phyloP scores from a whole-genome alignment of 2,329 filamentous ascomycete species.

The Coniochaeta ligniaria region DNA sequence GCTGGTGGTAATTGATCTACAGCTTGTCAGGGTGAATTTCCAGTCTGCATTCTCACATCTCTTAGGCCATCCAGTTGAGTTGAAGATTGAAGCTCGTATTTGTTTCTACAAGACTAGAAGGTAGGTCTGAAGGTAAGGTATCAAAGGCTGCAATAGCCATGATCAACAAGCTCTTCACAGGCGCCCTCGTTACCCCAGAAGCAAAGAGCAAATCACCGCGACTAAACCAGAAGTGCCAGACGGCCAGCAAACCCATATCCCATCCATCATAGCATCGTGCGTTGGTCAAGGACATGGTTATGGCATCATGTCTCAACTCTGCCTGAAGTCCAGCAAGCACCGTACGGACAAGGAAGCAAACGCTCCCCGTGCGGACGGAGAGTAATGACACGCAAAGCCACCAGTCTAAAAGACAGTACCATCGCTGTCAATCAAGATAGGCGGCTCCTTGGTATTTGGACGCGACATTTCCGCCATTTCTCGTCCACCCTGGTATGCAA shows the following conservation, averaged over 20 bases:
- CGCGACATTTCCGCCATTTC: constrained; percentile 93
- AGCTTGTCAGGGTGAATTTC: too few species aligned
- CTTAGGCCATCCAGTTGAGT: too few species aligned
- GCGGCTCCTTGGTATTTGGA: constrained; percentile 92
- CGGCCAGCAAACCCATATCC: not conserved
- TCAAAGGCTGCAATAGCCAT: not conserved
- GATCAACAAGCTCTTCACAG: not conserved
- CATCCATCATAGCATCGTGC: not conserved
- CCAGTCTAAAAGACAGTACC: constrained; percentile 70
- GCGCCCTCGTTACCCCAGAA: not conserved
- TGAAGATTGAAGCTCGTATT: not conserved
- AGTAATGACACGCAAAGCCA: not conserved
- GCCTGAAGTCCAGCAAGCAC: not conserved
- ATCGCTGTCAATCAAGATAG: constrained; percentile 93
- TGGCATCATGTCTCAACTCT: too few species aligned
- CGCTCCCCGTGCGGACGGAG: too few species aligned
- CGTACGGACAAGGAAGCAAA: too few species aligned
- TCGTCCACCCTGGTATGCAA: constrained; percentile 61
- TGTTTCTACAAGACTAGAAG: not conserved
- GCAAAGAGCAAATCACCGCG: not conserved
- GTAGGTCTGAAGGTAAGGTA: not conserved
- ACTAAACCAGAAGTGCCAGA: not conserved
- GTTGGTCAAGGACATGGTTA: not conserved
- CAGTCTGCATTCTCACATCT: too few species aligned
- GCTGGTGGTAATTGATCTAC: too few species aligned